Conservation (phyloP, 768 basidiomycete genomes). For the Lactifluus pinguis region DNA sequence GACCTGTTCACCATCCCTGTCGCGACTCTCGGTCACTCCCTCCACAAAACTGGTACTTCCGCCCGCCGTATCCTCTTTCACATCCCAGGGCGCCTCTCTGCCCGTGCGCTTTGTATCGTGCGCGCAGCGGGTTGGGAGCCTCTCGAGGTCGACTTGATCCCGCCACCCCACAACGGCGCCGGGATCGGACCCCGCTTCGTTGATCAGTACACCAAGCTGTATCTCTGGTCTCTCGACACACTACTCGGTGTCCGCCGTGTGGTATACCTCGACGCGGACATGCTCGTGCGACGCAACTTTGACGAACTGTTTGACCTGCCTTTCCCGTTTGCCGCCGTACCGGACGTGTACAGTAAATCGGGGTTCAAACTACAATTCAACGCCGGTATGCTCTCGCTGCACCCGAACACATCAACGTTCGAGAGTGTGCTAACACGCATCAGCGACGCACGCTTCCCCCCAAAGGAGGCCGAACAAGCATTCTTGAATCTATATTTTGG, state of each 20-base stretch:
- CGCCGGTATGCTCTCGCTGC: conserved; percentile 29
- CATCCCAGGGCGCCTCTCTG: conserved; percentile 31
- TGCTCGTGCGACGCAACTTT: conserved; percentile 34
- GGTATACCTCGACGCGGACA: conserved; percentile 38
- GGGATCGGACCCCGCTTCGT: conserved; percentile 29
- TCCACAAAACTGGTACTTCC: conserved; percentile 25
- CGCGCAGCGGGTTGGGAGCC: conserved; percentile 33
- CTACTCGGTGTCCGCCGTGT: conserved; percentile 25
- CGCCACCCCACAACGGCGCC: conserved; percentile 32
- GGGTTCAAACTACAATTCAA: conserved; percentile 33
- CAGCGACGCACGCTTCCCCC: conserved; percentile 31
- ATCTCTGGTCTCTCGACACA: conserved; percentile 32
- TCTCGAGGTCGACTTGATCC: conserved; percentile 29
- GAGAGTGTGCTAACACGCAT: conserved; percentile 29
- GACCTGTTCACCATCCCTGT: conserved; percentile 27
- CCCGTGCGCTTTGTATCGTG: conserved; percentile 32
- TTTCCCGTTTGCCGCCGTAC: conserved; percentile 34
- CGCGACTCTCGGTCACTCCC: conserved; percentile 27
- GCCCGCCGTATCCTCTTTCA: conserved; percentile 29
- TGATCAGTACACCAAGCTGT: conserved; percentile 38
- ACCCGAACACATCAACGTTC: conserved; percentile 25
- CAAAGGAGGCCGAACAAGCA: conserved; percentile 35
- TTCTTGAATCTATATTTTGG: conserved; percentile 34
- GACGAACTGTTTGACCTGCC: conserved; percentile 38
- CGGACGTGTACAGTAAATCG: conserved; percentile 29